phyloP scores from a whole-genome alignment of 352 stramenopile genomes.

The Phytophthora sojae region DNA sequence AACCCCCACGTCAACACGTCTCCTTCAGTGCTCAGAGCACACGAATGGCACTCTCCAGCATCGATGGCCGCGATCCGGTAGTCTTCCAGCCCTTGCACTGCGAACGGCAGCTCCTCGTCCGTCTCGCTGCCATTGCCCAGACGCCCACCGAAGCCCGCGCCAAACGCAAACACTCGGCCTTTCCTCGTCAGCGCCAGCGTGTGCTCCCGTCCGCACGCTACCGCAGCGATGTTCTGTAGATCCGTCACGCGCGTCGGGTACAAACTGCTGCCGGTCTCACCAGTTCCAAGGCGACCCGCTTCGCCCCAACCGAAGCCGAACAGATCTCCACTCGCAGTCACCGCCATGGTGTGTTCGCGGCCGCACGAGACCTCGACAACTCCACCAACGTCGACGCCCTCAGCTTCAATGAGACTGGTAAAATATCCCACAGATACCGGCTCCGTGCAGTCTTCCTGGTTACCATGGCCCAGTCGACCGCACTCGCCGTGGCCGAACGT shows the following conservation, averaged over 20 bases:
- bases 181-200: slow-evolving; percentile 65
- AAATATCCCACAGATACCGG: slow-evolving; percentile 71
- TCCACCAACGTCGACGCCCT: slow-evolving; percentile 44
- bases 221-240: slow-evolving; percentile 54
- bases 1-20: slow-evolving; percentile 90
- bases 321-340: slow-evolving; percentile 68
- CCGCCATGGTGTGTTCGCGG: slow-evolving; percentile 88
- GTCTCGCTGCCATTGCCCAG: slow-evolving; percentile 72
- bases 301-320: slow-evolving; percentile 89
- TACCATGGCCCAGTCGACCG: slow-evolving; percentile 75
- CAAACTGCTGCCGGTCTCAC: slow-evolving; percentile 73
- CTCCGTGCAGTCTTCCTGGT: slow-evolving; percentile 53
- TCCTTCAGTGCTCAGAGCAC: slow-evolving; percentile 63
- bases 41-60: slow-evolving; percentile 86
- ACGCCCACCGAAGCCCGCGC: slow-evolving; percentile 78
- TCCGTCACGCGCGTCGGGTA: slow-evolving; percentile 63
- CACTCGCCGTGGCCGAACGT: slow-evolving; percentile 88
- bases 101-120: slow-evolving; percentile 65
- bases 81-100: slow-evolving; percentile 42
- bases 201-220: slow-evolving; percentile 87
- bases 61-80: slow-evolving; percentile 60
- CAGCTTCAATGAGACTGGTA: slow-evolving; percentile 47
- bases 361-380: slow-evolving; percentile 73
- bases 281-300: slow-evolving; percentile 81
- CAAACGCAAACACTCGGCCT: slow-evolving; percentile 77